Evolutionary conservation across 2,329 filamentous ascomycete species (phyloP), one percentile per base, ranked within the genome.

Genomic region (Verticillium nubilum): DNA sequence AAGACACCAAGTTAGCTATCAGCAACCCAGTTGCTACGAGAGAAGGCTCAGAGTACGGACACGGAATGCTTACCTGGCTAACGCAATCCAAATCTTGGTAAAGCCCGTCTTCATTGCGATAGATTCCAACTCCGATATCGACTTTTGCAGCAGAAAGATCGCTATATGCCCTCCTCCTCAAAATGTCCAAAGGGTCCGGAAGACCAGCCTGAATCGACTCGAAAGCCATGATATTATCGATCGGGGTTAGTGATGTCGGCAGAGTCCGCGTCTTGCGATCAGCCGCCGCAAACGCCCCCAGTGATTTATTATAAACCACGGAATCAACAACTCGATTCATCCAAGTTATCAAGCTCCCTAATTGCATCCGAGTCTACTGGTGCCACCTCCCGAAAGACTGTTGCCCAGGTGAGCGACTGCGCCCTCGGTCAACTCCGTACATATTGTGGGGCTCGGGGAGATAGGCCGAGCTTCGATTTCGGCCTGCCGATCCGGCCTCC

Each of bases 121-220:
- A 75, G 23, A 75, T 69, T 1, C 72, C 73, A 13, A 73, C 72
- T 12, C 72, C 73, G 5, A 76, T 62, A 55, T 75, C 73, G 9
- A 74, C 68, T 58, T 75, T 75, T 15, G 66, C 58, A 0, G 67
- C 64, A 15, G 61, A 64, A 1, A 54, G 58, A 37, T 75, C 73
- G 25, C 60, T 64, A 31, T 72, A 69, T 5, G 68, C 67, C n/a
- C 62, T 61, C 9, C 64, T 65, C 58, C 72, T 73, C n/a, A 75
- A 65, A 13, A 62, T 60, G 57, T 66, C 73, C 64, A 74, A 73
- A 12, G 67, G 66, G 56, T 75, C 73, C 13, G 61, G 60, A 13
- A 68, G 66, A 50, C 69, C 71, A 27, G 63, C 58, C 1, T 62
- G 61, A 7, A 72, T 62, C 3, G 62, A 61, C 26, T 66, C 63